These are phyloP conservation scores for Elsinoe necatrix DNA, from an alignment of 2,329 filamentous ascomycete species.

Conservation along the genomic window DNA sequence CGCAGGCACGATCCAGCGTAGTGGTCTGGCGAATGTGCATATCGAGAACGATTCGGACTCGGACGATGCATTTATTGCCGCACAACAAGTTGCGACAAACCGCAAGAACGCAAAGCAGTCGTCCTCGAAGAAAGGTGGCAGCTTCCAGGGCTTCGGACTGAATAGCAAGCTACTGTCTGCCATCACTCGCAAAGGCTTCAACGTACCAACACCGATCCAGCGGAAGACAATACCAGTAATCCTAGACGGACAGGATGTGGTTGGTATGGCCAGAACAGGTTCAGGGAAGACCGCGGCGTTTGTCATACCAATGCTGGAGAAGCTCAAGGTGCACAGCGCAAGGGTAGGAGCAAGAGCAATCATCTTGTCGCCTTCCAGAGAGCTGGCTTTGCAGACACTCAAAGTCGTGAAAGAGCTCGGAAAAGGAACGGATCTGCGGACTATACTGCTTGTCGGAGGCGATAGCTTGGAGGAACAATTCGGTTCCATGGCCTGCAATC, in stretches of 20 bases:
- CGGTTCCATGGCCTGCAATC: constrained; percentile 82
- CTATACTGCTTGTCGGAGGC: constrained; percentile 85
- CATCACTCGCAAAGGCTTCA: constrained; percentile 89
- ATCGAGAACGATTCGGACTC: constrained; percentile 39
- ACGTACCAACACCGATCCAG: constrained; percentile 93
- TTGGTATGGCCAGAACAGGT: constrained; percentile 97
- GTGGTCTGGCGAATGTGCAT: not conserved
- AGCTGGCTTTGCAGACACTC: constrained; percentile 86
- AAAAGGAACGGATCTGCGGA: constrained; percentile 80
- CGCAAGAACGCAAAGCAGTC: constrained; percentile 71
- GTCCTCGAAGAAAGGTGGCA: constrained; percentile 72
- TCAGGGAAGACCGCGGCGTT: constrained; percentile 98
- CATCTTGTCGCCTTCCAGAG: constrained; percentile 84
- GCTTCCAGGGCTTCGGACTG: constrained; percentile 90
- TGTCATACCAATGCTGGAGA: constrained; percentile 96
- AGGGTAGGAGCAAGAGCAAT: constrained; percentile 79
- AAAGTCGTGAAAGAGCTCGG: constrained; percentile 95
- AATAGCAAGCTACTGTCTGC: constrained; percentile 79
- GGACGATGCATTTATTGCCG: constrained; percentile 83
- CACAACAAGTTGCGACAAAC: constrained; percentile 78
- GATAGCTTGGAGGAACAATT: constrained; percentile 96
- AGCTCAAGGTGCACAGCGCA: constrained; percentile 76
- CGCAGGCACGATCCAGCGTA: not conserved
- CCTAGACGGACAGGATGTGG: constrained; percentile 85
- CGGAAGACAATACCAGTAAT: constrained; percentile 91